These are phyloP conservation scores for Saprolegnia parasitica DNA, from an alignment of 352 stramenopile genomes.

Conservation along the genomic window DNA sequence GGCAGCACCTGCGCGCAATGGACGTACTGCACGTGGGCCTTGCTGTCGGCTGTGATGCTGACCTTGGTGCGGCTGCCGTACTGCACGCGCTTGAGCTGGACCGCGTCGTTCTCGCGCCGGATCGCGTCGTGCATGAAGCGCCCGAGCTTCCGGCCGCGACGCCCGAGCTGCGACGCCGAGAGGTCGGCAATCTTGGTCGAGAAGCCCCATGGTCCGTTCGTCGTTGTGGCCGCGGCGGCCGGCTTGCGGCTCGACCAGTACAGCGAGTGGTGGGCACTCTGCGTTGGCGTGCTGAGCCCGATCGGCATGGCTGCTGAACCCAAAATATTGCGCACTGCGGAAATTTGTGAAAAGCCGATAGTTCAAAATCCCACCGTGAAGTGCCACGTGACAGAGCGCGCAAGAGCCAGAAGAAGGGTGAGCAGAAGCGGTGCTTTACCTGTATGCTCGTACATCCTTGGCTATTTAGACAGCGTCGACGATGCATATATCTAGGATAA, in stretches of 20 bases:
- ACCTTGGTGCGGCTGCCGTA: not conserved
- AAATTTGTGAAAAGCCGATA: too few relatives aligned
- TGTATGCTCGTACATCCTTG: too few relatives aligned
- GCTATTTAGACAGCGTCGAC: too few relatives aligned
- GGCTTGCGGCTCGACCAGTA: too few relatives aligned
- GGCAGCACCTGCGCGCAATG: slow-evolving; percentile 1
- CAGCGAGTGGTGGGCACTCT: too few relatives aligned
- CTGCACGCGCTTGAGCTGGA: slow-evolving; percentile 14
- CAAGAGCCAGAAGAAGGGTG: not conserved
- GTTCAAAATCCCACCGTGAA: not conserved
- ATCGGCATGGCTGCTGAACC: not conserved
- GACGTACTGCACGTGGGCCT: slow-evolving; percentile 7
- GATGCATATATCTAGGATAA: too few relatives aligned
- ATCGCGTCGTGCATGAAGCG: slow-evolving; percentile 13
- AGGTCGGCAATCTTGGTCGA: not conserved
- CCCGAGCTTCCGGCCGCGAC: not conserved
- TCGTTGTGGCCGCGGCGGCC: not conserved
- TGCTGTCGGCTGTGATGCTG: slow-evolving; percentile 8
- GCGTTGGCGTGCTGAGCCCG: not conserved
- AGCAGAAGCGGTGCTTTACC: not conserved
- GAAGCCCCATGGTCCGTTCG: slow-evolving; percentile 7
- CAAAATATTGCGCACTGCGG: too few relatives aligned
- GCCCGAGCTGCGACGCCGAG: not conserved
- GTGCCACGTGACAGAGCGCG: not conserved
- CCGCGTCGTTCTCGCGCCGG: slow-evolving; percentile 4